Evolutionary conservation across 306 rosid genomes (phyloP).

Genomic region (Senna siamea): DNA sequence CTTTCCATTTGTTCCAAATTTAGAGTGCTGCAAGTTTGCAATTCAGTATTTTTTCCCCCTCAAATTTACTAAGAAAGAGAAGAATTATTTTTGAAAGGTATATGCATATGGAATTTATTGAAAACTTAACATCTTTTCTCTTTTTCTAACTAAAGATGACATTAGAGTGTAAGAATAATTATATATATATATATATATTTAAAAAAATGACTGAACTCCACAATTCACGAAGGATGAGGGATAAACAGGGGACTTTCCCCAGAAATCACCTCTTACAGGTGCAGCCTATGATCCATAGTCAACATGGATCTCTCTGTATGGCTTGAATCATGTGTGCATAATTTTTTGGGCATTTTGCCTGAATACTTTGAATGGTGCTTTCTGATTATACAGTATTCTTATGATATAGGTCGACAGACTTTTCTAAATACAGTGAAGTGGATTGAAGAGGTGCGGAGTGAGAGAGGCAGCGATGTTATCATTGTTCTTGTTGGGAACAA

Average conservation of each 20-base stretch:
- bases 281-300: slow-evolving; percentile 19
- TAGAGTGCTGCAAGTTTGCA: slow-evolving; percentile 19
- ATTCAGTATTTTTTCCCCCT: slow-evolving; percentile 20
- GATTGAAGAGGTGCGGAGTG: slow-evolving; percentile 94
- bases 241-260: slow-evolving; percentile 14
- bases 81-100: slow-evolving; percentile 16
- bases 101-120: neutral
- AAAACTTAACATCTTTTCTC: neutral
- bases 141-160: neutral
- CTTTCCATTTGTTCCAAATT: neutral
- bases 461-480: slow-evolving; percentile 87
- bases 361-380: slow-evolving; percentile 31
- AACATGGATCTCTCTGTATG: slow-evolving; percentile 33
- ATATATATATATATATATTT: neutral
- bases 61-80: neutral
- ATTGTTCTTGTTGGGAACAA: slow-evolving; percentile 89
- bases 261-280: slow-evolving; percentile 9
- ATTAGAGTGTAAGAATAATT: slow-evolving; percentile 10
- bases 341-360: slow-evolving; percentile 22
- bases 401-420: slow-evolving; percentile 69
- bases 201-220: slow-evolving; percentile 11
- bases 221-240: slow-evolving; percentile 4
- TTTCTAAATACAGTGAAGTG: slow-evolving; percentile 82
- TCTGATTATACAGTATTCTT: slow-evolving; percentile 36
- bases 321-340: slow-evolving; percentile 23